Percentiles rank a stretch among this genome's conserved stretches.
Evolutionary conservation across 1,284 basidiomycete species (phyloP).

Genomic region (Psilocybe mexicana): DNA sequence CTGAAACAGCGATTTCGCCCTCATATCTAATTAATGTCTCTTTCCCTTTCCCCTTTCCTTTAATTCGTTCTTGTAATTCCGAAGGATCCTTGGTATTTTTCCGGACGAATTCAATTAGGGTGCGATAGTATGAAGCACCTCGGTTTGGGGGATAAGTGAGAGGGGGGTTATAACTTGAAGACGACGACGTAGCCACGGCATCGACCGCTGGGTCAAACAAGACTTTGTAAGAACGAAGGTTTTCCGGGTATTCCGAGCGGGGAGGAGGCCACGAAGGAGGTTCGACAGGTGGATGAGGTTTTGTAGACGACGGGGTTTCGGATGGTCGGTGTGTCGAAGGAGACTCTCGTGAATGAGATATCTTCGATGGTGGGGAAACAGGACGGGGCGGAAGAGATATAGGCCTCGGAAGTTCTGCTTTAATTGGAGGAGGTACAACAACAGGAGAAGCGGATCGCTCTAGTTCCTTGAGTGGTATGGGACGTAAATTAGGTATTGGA

Average conservation of each 20-base stretch:
- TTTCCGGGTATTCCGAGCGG: conserved; percentile 39
- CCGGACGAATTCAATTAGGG: conserved; percentile 55
- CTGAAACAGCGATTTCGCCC: conserved; percentile 49
- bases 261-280: conserved; percentile 36
- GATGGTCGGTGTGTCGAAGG: conserved; percentile 1
- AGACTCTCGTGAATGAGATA: conserved; percentile 8
- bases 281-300: conserved; percentile 1
- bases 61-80: conserved; percentile 47
- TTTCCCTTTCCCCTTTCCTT: conserved; percentile 63
- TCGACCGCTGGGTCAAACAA: conserved; percentile 60
- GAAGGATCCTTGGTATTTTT: conserved; percentile 31
- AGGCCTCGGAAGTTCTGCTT: background rate
- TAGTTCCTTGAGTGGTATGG: conserved; percentile 11
- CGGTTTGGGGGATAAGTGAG: conserved; percentile 15
- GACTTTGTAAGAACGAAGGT: conserved; percentile 52
- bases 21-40: conserved; percentile 57
- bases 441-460: conserved; percentile 6
- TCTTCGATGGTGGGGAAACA: conserved; percentile 6
- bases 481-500: background rate
- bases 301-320: conserved; percentile 8
- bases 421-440: background rate
- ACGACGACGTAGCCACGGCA: conserved; percentile 14
- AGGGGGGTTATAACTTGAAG: conserved; percentile 13
- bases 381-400: conserved; percentile 13
- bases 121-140: conserved; percentile 36